phyloP scores from a whole-genome alignment of 2,329 filamentous ascomycete species.

The Penicillium sp. region DNA sequence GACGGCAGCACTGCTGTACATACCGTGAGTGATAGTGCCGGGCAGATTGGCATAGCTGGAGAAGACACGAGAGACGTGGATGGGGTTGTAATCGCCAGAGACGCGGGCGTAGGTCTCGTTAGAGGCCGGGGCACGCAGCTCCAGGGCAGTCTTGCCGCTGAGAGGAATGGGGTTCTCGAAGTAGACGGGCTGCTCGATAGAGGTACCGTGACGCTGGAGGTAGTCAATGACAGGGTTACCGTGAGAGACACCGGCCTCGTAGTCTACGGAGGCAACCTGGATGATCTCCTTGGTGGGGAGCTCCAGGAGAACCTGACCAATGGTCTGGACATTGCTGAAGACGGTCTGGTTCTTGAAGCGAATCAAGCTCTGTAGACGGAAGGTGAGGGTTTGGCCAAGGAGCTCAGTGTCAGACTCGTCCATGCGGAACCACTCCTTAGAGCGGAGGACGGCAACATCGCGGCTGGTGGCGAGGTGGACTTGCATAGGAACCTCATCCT shows the following conservation, averaged over 20 bases:
- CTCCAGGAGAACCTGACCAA: constrained; percentile 90
- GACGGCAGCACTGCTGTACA: constrained; percentile 98
- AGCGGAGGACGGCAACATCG: constrained; percentile 90
- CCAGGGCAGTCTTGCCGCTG: constrained; percentile 85
- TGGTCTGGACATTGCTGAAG: constrained; percentile 88
- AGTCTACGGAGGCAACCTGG: constrained; percentile 95
- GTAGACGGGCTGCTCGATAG: constrained; percentile 92
- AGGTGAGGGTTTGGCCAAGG: constrained; percentile 88
- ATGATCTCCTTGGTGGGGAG: constrained; percentile 96
- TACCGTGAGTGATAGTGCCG: constrained; percentile 97
- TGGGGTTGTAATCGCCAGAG: constrained; percentile 97
- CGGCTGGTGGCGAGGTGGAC: constrained; percentile 83
- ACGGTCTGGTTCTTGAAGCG: constrained; percentile 94
- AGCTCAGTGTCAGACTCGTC: constrained; percentile 84
- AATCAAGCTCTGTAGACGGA: constrained; percentile 89
- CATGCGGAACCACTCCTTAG: constrained; percentile 96
- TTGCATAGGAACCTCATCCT: constrained; percentile 93
- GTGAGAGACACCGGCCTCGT: constrained; percentile 86
- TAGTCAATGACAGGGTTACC: constrained; percentile 98
- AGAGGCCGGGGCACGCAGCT: constrained; percentile 86
- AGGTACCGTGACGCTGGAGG: constrained; percentile 84
- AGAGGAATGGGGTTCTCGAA: constrained; percentile 98
- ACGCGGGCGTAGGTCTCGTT: constrained; percentile 98
- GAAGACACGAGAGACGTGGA: constrained; percentile 97
- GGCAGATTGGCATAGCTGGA: constrained; percentile 93